Evolutionary conservation across 2,329 filamentous ascomycete species (phyloP), one percentile per base, ranked within the genome.

Genomic region (Cercospora janseana): DNA sequence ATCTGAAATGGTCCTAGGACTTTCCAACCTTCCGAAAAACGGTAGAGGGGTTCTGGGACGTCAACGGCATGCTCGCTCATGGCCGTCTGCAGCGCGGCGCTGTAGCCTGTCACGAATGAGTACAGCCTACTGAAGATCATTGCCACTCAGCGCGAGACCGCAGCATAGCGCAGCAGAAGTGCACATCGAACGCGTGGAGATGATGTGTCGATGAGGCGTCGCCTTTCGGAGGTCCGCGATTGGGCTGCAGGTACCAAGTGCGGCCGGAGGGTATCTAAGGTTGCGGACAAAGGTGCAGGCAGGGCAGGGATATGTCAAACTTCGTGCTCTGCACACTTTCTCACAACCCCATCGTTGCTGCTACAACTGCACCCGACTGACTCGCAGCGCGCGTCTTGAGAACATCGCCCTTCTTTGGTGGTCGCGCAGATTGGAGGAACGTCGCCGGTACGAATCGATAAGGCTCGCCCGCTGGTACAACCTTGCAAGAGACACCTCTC

Each of bases 1-100:
- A 78, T 75, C 55, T 77, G 74, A 58, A 81, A 82, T 6, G 79
- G 80, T 3, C 79, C 80, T 16, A 82, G 68, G 16, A 79, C 59
- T 15, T 20, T 16, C 55, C 55, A 57, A 15, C 29, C 15, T 6
- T 32, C 16, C 13, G 49, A 53, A 44, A 55, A 55, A 4, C 46
- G 32, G 35, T 41, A 48, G 6, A 13, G 27, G 21, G n/a, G 26
- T 34, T 31, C 27, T 26, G 7, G 37, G 23, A 8, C 35, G 21
- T 16, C 15, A 7, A 13, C 34, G 24, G 45, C 12, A 40, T 24
- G 12, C 16, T 41, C 23, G 26, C 24, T 26, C 29, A 47, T 24
- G 15, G 37, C n/a, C 15, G 20, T 21, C 21, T 52, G 48, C 24
- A 16, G 12, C 28, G 29, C 20, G 3, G 10, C 29, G 31, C 21